Base-by-base conservation (phyloP, 495 filamentous ascomycete species). In the Melanomma pulvis-pyrius region DNA sequence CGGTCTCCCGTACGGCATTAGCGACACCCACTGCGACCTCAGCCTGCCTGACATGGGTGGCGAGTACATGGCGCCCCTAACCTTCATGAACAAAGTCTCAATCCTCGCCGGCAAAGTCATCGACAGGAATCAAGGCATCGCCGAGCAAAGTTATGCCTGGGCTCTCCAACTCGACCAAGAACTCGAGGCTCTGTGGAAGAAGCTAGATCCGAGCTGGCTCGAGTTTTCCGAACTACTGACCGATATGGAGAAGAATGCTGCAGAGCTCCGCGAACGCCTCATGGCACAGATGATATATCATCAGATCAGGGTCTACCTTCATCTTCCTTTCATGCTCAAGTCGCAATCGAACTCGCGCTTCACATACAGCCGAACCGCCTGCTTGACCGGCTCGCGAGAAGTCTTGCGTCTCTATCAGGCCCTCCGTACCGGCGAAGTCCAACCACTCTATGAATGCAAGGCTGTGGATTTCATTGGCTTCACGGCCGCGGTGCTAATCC, bases 281-380 rank as follows among this genome's bases (percentile, higher is more conserved):
- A 72, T 82, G 24, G 30, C 77, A 8, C 82, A 81, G 52, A 82
- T 86, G 48, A 74, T 74, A 62, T 80, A 78, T 52, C 80, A 83
- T 50, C 72, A 81, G 24, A 64, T 78, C 22, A 74, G 79, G 1
- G 74, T 80, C 39, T 66, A 82, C 49, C 75, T 86, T 5, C 84
- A 86, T 64, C 72, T 86, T 8, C 84, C 84, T 0, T 82, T 80
- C 67, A 83, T 86, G 81, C 73, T 86, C 12, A 80, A 81, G 65
- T 79, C 81, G 4, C 68, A 76, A 25, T 71, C 70, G 6, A 79
- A 83, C 52, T 69, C 71, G 19, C 74, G 71, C 21, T 83, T 75
- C 61, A 71, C 75, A 12, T 77, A 76, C 59, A 80, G 74, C 60
- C 75, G 77, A 19, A 70, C 67, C 6, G 77, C 74, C 26, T 80